Base-by-base conservation (phyloP, 2,329 filamentous ascomycete genomes). In the Hypoxylon sp. region DNA sequence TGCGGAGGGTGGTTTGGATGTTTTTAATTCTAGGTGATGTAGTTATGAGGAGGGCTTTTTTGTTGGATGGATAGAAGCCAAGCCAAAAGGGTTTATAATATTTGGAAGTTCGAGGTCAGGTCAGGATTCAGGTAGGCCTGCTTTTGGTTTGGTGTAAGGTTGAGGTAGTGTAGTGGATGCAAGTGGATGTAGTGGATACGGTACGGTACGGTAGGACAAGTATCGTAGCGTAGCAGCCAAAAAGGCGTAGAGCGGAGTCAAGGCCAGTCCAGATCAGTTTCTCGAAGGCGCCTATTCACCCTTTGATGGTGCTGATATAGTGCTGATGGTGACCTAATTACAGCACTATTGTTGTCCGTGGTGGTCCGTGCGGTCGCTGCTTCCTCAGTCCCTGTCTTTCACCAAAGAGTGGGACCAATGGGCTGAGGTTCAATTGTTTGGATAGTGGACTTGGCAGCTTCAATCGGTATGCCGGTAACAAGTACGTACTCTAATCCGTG, bases 81-180 rank as follows among this genome's bases (percentile, higher is more conserved):
- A 68, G 68, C 68, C 65, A 70, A 65, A 68, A 68, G 65, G 56
- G 63, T 62, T 70, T 68, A 30, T 30, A 64, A 66, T 66, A 70
- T 65, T 70, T 61, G 36, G 56, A 70, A 62, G 68, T 68, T 70
- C 66, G 62, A 70, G 61, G 64, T 70, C 58, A 62, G 59, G 65
- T 65, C 60, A 61, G 63, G 64, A 67, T 62, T 64, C 63, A 70
- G 64, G 64, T 63, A 59, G 55, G 64, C 64, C 46, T 65, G 63
- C 63, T 65, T 66, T 36, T 34, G 55, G 32, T 62, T 66, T 65
- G 62, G 62, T 65, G 65, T 65, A 65, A 68, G 61, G 65, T 68
- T 65, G 60, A 68, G 52, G 61, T 58, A 41, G 55, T 60, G 51
- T 11, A 19, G 34, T 48, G 41, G 41, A 63, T 45, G 48, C 62